Evolutionary conservation across 2,329 filamentous ascomycete genomes (phyloP), one percentile per base, ranked within the genome.

Genomic region (Dothistroma pini): DNA sequence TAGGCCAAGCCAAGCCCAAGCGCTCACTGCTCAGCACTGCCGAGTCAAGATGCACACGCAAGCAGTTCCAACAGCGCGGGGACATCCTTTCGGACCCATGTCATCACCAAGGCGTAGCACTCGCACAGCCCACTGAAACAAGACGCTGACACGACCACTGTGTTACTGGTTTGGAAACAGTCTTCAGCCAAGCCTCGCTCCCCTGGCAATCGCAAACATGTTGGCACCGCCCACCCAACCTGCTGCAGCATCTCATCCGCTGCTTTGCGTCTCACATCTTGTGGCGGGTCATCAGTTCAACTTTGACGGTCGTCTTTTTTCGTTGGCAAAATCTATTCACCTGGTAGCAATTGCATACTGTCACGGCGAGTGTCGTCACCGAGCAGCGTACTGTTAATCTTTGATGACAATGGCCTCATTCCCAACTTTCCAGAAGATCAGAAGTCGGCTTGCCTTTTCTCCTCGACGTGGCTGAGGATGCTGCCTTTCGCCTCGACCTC

Each of bases 401-500:
- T 4, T 4, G 41, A 44, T 19, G 41, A 8, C n/a, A 7, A 8
- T 44, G 14, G 4, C 4, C n/a, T 44, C 16, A 44, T 8, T 14
- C 16, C 41, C 1, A 19, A 44, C 14, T 19, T 3, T 44, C 14
- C 14, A 2, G 14, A n/a, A 44, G 8, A 2, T 44, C 16, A 44
- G 41, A 44, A 44, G n/a, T 19, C 41, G 19, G 29, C 22, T 38
- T 21, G 21, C 14, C 22, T 8, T 41, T 8, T 54, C 55, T 72
- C 63, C 57, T 67, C 66, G 19, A 59, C 54, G 35, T 70, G 68
- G 29, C 62, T 65, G 16, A 57, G 58, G 14, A 70, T 62, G 53
- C 68, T 71, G 11, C 68, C 71, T 76, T 88, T 87, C 57, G 81
- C 78, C 69, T 81, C 78, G 51, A 85, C 82, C 71, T 86, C 83